Conservation (phyloP, 306 rosid genomes). For the Senna siamea region DNA sequence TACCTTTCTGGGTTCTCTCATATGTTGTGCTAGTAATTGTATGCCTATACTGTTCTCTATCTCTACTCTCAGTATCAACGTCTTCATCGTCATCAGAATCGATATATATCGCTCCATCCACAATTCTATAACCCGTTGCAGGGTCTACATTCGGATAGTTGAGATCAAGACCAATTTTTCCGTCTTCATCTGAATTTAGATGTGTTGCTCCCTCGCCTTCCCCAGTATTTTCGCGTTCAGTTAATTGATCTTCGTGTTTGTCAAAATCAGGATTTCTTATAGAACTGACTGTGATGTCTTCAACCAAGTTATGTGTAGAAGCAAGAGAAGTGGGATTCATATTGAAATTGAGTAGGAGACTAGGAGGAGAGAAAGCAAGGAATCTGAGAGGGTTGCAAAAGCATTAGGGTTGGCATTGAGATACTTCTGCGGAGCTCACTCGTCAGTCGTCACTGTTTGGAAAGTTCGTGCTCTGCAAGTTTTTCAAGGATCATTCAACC, state of each 20-base stretch:
- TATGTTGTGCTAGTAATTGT: background rate
- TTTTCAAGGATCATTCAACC: background rate
- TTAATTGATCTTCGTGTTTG: background rate
- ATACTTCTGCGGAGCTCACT: background rate
- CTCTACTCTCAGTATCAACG: background rate
- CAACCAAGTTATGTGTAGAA: background rate
- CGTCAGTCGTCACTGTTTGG: background rate
- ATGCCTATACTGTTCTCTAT: background rate
- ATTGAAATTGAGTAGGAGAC: background rate
- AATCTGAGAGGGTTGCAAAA: background rate
- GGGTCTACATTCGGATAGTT: background rate
- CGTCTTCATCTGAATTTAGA: background rate
- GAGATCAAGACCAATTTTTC: background rate
- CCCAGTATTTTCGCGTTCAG: too few relatives aligned
- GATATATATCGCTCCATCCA: background rate
- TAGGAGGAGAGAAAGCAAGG: background rate
- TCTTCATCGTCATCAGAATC: background rate
- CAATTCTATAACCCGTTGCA: background rate
- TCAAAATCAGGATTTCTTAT: background rate
- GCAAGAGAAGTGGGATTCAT: background rate
- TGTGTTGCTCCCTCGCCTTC: background rate
- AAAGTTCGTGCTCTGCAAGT: background rate
- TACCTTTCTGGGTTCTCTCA: background rate
- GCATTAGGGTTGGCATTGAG: background rate
- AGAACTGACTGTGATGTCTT: background rate